phyloP scores from a whole-genome alignment of 768 basidiomycete species.

The Phlebiopsis flavidoalba region DNA sequence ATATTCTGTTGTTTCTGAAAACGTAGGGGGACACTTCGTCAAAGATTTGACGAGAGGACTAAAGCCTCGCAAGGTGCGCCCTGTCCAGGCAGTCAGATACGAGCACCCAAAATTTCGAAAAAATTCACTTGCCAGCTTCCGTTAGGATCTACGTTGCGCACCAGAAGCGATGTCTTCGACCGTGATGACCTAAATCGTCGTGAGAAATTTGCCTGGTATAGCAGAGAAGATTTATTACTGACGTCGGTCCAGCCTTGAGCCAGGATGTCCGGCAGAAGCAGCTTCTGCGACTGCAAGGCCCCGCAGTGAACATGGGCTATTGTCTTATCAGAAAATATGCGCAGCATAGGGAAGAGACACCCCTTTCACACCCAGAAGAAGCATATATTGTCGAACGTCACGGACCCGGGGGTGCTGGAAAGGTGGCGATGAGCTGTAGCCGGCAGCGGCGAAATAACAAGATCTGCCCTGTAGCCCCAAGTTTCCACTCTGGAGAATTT shows the following conservation, averaged over 20 bases:
- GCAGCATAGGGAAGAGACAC: no score
- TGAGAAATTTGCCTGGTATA: background rate
- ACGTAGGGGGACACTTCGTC: constrained; percentile 26
- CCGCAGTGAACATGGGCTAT: constrained; percentile 8
- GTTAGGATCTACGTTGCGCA: constrained; percentile 16
- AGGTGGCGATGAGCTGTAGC: no score
- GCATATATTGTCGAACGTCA: no score
- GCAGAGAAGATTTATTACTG: no score
- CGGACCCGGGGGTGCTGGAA: no score
- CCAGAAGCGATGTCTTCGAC: constrained; percentile 26
- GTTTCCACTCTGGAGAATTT: background rate
- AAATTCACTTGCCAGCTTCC: constrained; percentile 26
- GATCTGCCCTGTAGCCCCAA: no score
- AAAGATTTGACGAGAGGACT: constrained; percentile 25
- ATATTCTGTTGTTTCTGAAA: constrained; percentile 25
- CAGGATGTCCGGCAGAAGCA: constrained; percentile 24
- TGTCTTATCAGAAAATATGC: no score
- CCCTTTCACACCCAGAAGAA: no score
- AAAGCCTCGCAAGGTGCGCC: constrained; percentile 25
- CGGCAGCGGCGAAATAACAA: no score
- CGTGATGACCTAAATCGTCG: constrained; percentile 22
- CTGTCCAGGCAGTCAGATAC: constrained; percentile 23
- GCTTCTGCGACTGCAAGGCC: constrained; percentile 21
- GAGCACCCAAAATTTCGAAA: constrained; percentile 16
- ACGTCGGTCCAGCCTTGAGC: constrained; percentile 23